Conservation (phyloP, 345 rosid species). For the Melaleuca quinquenervia region DNA sequence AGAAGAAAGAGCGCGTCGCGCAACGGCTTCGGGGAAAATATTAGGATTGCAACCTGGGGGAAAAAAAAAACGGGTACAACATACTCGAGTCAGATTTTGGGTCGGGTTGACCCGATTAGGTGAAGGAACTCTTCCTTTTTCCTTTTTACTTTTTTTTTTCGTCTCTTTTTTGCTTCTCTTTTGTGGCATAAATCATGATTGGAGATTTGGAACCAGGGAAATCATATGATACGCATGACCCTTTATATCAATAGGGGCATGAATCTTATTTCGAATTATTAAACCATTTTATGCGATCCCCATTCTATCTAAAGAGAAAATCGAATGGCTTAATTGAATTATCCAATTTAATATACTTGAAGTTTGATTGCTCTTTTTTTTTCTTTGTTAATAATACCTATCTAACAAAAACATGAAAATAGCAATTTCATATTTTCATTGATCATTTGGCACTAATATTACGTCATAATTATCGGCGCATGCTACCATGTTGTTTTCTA, state of each 20-base stretch:
- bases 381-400: background rate
- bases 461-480: no score
- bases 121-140: background rate
- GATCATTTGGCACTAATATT: no score
- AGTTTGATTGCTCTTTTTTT: background rate
- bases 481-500: no score
- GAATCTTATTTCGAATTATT: background rate
- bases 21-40: background rate
- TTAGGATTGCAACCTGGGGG: background rate
- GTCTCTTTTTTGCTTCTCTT: no score
- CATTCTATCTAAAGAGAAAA: background rate
- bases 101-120: background rate
- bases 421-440: no score
- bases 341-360: rapidly evolving
- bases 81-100: background rate
- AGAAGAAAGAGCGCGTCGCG: background rate
- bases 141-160: background rate
- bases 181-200: background rate
- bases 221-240: background rate
- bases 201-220: background rate
- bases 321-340: rapidly evolving
- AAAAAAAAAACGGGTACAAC: background rate
- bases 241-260: background rate
- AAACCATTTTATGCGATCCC: background rate
- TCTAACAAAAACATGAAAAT: background rate